Percentiles rank a stretch among this genome's conserved stretches.
These are phyloP conservation scores for Lotmaria passim DNA, from an alignment of 208 protist genomes.

Conservation along the genomic window DNA sequence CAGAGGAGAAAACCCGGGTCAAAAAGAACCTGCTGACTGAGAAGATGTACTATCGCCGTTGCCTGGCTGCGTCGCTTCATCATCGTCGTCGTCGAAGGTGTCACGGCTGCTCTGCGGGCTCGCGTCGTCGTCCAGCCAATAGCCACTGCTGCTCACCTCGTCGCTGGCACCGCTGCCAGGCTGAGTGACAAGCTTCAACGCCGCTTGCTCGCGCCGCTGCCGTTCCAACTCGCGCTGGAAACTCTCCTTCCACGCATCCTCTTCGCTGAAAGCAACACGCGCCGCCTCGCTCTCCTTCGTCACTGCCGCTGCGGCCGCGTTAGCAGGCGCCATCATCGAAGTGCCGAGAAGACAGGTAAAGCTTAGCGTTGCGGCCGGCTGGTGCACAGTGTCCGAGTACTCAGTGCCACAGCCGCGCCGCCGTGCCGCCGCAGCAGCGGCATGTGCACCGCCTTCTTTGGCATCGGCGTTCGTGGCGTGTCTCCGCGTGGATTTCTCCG, in stretches of 20 bases:
- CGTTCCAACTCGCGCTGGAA: conserved; percentile 38
- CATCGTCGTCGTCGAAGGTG: conserved; percentile 25
- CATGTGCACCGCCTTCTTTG: background rate
- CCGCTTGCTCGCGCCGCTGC: conserved; percentile 33
- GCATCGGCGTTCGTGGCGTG: background rate
- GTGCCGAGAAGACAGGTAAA: conserved; percentile 24
- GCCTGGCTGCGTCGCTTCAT: conserved; percentile 28
- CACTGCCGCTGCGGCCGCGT: background rate
- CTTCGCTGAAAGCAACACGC: conserved; percentile 30
- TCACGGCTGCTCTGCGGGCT: conserved; percentile 12
- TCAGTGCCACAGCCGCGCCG: conserved; percentile 26
- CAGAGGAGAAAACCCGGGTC: too few species aligned
- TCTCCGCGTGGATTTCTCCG: background rate
- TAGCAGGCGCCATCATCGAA: background rate
- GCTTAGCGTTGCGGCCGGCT: conserved; percentile 1
- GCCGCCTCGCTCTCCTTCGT: conserved; percentile 17
- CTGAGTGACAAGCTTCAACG: conserved; percentile 30
- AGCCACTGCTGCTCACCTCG: conserved; percentile 30
- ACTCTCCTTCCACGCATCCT: conserved; percentile 35
- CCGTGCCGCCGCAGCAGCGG: background rate
- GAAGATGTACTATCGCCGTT: background rate
- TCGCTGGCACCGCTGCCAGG: background rate
- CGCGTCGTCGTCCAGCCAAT: conserved; percentile 23
- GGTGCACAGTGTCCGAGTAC: conserved; percentile 12
- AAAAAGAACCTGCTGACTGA: too few species aligned